phyloP scores from a whole-genome alignment of 768 basidiomycete genomes.

The Lepiota brunneoincarnata region DNA sequence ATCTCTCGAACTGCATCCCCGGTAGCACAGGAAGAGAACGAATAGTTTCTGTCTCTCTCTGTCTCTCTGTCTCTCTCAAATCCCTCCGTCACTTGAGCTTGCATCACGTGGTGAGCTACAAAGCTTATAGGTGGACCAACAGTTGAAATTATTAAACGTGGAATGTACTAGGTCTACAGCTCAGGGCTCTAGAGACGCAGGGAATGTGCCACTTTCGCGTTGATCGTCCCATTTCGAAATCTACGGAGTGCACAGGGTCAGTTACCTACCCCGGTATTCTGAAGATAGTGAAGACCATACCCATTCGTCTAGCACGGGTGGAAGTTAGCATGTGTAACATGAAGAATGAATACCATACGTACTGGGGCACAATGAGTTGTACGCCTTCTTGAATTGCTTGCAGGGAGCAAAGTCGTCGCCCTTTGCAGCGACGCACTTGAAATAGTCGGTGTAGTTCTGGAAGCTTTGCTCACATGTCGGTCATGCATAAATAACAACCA shows the following conservation, averaged over 20 bases:
- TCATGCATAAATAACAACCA: not conserved
- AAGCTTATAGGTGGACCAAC: no score
- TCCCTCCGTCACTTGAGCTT: no score
- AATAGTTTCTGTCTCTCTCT: no score
- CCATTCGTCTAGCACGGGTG: constrained; percentile 75
- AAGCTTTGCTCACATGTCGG: constrained; percentile 45
- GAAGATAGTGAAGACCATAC: constrained; percentile 38
- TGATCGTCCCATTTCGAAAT: constrained; percentile 92
- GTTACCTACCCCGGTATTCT: constrained; percentile 1
- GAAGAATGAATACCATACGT: constrained; percentile 32
- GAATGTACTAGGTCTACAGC: not conserved
- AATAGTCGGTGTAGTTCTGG: constrained; percentile 98
- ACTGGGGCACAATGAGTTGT: constrained; percentile 98
- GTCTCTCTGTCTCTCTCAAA: no score
- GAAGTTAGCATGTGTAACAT: not conserved
- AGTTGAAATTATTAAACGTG: not conserved
- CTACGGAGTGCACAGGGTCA: constrained; percentile 36
- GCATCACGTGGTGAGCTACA: constrained; percentile 14
- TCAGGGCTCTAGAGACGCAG: constrained; percentile 77
- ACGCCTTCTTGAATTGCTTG: constrained; percentile 97
- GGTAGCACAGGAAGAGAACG: not conserved
- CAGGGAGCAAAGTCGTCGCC: constrained; percentile 98
- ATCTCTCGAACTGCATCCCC: not conserved
- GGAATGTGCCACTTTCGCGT: constrained; percentile 90
- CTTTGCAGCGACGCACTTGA: constrained; percentile 95